Percentiles rank a stretch among this genome's conserved stretches.
phyloP scores from a whole-genome alignment of 306 rosid species.

The Gynostemma pentaphyllum region DNA sequence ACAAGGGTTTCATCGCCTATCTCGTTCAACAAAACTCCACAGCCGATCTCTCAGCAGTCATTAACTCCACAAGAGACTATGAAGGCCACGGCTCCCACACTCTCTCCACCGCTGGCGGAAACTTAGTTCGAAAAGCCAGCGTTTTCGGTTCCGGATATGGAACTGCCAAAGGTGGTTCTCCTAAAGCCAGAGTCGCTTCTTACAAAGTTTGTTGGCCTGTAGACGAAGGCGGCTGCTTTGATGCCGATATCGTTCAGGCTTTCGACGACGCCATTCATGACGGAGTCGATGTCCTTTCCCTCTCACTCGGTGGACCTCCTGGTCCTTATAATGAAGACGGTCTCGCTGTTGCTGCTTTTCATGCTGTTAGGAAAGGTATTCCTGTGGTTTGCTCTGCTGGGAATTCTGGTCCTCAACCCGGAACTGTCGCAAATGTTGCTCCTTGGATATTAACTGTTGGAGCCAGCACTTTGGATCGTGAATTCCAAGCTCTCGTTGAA shows the following conservation, averaged over 20 bases:
- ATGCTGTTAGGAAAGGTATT: conserved; percentile 45
- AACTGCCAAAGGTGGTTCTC: conserved; percentile 76
- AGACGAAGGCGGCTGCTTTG: conserved; percentile 25
- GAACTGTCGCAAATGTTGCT: conserved; percentile 32
- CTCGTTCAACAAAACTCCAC: background rate
- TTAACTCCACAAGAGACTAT: conserved; percentile 28
- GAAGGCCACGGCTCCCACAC: conserved; percentile 80
- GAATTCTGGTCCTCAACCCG: conserved; percentile 38
- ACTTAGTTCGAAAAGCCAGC: conserved; percentile 33
- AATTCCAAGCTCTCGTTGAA: conserved; percentile 26
- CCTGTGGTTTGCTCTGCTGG: conserved; percentile 46
- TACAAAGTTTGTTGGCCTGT: conserved; percentile 69
- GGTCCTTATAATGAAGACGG: conserved; percentile 17
- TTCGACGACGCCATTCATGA: conserved; percentile 60
- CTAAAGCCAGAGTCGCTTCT: conserved; percentile 49
- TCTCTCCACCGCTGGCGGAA: conserved; percentile 58
- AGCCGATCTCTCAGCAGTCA: background rate
- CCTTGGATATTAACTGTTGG: conserved; percentile 75
- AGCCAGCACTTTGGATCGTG: conserved; percentile 62
- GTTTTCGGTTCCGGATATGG: conserved; percentile 48
- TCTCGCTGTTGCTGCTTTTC: conserved; percentile 45
- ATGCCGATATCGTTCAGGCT: conserved; percentile 46
- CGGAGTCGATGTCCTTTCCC: conserved; percentile 55
- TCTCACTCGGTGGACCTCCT: conserved; percentile 37
- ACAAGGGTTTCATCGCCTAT: conserved; percentile 28